A percentile compares a stretch with the other conserved stretches of the same genome.
Conservation (phyloP, 495 filamentous ascomycete species). For the Hypoxylon fuscum region DNA sequence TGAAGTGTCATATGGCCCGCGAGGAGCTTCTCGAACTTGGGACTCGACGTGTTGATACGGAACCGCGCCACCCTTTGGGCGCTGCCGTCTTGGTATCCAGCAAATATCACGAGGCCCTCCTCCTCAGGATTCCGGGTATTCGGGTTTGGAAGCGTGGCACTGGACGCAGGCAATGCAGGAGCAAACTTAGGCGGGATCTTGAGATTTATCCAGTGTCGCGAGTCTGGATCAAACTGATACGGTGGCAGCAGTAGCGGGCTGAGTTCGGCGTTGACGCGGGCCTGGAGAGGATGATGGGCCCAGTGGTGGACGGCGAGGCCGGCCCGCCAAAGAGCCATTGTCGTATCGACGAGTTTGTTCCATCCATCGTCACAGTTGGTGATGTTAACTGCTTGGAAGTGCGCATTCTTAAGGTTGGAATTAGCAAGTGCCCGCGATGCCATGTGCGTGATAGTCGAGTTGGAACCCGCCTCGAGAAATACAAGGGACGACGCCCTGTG, state of each 20-base stretch:
- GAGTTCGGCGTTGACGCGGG: background rate
- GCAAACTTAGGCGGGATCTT: conserved; percentile 20
- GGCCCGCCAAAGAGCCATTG: conserved; percentile 3
- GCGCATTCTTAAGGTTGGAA: background rate
- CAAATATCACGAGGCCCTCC: conserved; percentile 47
- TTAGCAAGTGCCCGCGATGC: conserved; percentile 46
- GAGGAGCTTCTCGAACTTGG: conserved; percentile 49
- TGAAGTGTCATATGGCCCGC: conserved; percentile 54
- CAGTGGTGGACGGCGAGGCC: conserved; percentile 7
- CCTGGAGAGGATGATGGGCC: conserved; percentile 11
- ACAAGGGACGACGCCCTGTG: conserved; percentile 39
- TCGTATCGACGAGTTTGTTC: conserved; percentile 11
- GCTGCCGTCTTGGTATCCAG: conserved; percentile 50
- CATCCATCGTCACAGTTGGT: conserved; percentile 18
- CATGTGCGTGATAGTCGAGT: conserved; percentile 58
- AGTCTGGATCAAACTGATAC: conserved; percentile 50
- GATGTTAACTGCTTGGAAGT: conserved; percentile 57
- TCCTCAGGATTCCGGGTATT: background rate
- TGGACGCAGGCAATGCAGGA: conserved; percentile 1
- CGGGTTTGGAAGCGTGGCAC: background rate
- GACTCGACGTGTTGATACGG: conserved; percentile 53
- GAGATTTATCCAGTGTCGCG: conserved; percentile 39
- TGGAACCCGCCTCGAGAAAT: conserved; percentile 64
- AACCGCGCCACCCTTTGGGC: conserved; percentile 47
- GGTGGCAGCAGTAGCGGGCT: conserved; percentile 44